These are phyloP conservation scores for Neonectria faginata DNA, from an alignment of 2,329 filamentous ascomycete species.

Conservation along the genomic window DNA sequence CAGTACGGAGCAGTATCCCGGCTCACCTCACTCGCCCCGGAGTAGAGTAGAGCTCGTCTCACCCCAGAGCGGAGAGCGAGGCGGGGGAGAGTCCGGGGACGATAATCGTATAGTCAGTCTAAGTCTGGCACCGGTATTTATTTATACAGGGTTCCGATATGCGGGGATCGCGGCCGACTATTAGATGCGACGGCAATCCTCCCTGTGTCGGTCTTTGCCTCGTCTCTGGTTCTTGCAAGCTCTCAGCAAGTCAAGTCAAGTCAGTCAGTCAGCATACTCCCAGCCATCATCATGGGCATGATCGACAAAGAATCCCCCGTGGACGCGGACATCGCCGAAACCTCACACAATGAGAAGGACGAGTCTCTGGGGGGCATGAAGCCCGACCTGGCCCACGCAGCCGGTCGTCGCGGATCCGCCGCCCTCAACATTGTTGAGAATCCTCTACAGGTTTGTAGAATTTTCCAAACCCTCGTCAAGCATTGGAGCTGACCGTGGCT, in stretches of 20 bases:
- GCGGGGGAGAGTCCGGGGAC: neutral
- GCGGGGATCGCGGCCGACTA: neutral
- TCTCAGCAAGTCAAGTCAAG: neutral
- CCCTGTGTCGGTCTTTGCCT: neutral
- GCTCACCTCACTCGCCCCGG: too few relatives aligned
- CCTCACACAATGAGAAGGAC: slow-evolving; percentile 29
- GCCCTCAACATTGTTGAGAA: slow-evolving; percentile 51
- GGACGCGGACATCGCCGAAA: slow-evolving; percentile 6
- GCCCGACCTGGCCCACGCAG: neutral
- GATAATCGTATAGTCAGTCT: neutral
- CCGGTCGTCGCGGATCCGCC: slow-evolving; percentile 39
- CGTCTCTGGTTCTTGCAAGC: neutral
- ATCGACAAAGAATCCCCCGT: slow-evolving; percentile 23
- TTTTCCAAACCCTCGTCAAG: neutral
- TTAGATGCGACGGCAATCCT: neutral
- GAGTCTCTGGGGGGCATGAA: neutral
- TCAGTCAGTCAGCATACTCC: neutral
- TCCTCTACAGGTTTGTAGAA: slow-evolving; percentile 45
- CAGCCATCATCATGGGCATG: neutral
- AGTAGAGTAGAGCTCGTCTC: too few relatives aligned
- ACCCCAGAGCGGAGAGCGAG: neutral
- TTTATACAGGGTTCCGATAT: neutral
- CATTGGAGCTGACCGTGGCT: neutral
- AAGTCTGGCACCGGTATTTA: too few relatives aligned
- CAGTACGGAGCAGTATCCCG: too few relatives aligned